phyloP scores from a whole-genome alignment of 23 red algal genomes.

The Chondrus crispus region DNA sequence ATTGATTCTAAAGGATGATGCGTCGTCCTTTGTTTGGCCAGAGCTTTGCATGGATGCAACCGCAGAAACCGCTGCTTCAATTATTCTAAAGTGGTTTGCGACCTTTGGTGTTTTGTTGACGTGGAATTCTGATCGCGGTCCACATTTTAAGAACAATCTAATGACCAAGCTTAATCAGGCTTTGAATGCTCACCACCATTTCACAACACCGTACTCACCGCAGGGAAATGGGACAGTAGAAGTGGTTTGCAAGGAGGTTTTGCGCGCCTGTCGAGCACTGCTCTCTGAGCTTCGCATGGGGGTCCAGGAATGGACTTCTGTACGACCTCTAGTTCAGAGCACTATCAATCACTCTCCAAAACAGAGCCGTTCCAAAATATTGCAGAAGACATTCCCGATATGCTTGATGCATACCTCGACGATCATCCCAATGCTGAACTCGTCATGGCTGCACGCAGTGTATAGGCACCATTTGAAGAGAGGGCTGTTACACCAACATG shows the following conservation, averaged over 20 bases:
- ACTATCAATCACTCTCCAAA: neutral
- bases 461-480: no score
- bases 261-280: neutral
- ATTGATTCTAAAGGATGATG: neutral
- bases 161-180: neutral
- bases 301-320: neutral
- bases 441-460: neutral
- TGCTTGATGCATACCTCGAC: neutral
- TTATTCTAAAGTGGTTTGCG: slow-evolving; percentile 4
- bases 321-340: neutral
- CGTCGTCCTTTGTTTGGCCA: neutral
- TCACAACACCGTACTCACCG: neutral
- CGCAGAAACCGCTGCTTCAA: neutral
- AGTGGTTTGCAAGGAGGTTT: neutral
- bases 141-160: neutral
- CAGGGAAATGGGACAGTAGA: neutral
- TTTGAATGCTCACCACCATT: neutral
- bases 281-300: neutral
- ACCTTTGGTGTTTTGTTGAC: neutral
- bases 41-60: neutral
- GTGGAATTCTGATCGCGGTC: neutral
- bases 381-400: neutral
- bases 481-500: no score
- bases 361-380: neutral
- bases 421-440: neutral